Conservation (phyloP, 768 basidiomycete species). For the Russula lepida region DNA sequence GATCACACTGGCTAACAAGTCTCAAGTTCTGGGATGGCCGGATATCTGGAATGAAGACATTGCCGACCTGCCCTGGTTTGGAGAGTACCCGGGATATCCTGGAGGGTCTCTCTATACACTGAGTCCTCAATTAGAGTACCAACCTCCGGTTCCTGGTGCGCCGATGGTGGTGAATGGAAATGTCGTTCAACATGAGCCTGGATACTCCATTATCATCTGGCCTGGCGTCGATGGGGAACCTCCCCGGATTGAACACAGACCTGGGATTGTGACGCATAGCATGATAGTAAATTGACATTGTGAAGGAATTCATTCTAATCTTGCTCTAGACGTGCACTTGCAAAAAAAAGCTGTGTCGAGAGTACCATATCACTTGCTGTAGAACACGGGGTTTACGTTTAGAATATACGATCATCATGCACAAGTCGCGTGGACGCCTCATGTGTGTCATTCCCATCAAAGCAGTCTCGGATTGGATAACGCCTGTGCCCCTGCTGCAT, state of each 20-base stretch:
- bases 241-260: conserved; percentile 54
- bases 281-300: conserved; percentile 8
- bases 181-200: conserved; percentile 44
- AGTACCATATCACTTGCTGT: conserved; percentile 14
- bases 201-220: conserved; percentile 60
- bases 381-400: conserved; percentile 14
- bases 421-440: conserved; percentile 15
- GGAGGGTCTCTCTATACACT: conserved; percentile 5
- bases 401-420: conserved; percentile 11
- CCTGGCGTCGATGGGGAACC: conserved; percentile 53
- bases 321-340: background rate
- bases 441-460: conserved; percentile 6
- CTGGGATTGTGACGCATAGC: conserved; percentile 27
- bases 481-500: background rate
- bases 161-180: conserved; percentile 27
- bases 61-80: conserved; percentile 68
- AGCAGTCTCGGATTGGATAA: conserved; percentile 1
- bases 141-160: background rate
- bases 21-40: conserved; percentile 45
- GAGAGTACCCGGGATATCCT: conserved; percentile 54
- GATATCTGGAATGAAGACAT: conserved; percentile 51
- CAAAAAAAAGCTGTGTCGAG: background rate
- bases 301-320: background rate
- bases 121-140: background rate
- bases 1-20: conserved; percentile 47